Percentiles rank a stretch among this genome's conserved stretches.
Evolutionary conservation across 805 yeast genomes (phyloP).

Genomic region (Teunomyces kruisii): DNA sequence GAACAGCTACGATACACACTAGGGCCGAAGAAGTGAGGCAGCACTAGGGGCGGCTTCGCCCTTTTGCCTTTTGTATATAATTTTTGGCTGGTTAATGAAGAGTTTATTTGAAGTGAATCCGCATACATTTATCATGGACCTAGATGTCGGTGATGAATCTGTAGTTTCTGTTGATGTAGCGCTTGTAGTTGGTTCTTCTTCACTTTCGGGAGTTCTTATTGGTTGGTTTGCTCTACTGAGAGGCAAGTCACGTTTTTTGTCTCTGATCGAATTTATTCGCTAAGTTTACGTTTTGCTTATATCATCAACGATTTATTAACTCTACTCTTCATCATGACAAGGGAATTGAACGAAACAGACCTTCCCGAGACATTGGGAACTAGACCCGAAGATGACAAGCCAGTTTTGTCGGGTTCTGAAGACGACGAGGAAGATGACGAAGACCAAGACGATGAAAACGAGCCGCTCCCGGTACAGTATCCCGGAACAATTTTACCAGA

Average conservation of each 20-base stretch:
- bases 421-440: slow-evolving; percentile 25
- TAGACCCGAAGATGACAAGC: slow-evolving; percentile 6
- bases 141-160: background rate
- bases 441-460: slow-evolving; percentile 22
- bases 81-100: slow-evolving; percentile 4
- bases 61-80: slow-evolving; percentile 4
- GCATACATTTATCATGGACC: too few species aligned
- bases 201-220: background rate
- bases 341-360: slow-evolving; percentile 1
- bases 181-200: background rate
- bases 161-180: background rate
- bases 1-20: background rate
- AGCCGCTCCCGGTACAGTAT: slow-evolving; percentile 40
- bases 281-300: background rate
- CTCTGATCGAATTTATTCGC: background rate
- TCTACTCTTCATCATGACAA: background rate
- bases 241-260: background rate
- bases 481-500: slow-evolving; percentile 49
- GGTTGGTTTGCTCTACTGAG: background rate
- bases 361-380: slow-evolving; percentile 11
- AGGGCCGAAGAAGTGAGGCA: slow-evolving; percentile 4
- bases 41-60: slow-evolving; percentile 4
- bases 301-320: background rate
- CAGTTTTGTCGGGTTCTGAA: slow-evolving; percentile 17
- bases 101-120: background rate